These are phyloP conservation scores for Trichoderma polysporum DNA, from an alignment of 2,329 filamentous ascomycete genomes.

Conservation along the genomic window DNA sequence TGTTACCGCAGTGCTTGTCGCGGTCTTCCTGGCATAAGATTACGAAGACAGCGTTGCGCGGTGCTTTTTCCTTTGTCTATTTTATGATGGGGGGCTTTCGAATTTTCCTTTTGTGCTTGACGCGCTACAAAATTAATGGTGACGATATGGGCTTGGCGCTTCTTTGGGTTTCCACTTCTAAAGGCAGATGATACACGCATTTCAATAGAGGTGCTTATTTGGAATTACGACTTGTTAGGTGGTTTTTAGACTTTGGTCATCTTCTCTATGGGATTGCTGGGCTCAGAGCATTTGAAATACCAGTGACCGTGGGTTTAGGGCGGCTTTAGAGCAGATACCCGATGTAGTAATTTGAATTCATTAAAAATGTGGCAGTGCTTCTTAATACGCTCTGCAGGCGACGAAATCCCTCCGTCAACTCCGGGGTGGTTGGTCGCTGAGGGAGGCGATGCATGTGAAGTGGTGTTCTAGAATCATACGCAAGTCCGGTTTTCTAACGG, in stretches of 20 bases:
- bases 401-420: not conserved
- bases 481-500: not conserved
- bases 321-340: not conserved
- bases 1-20: slow-evolving; percentile 43
- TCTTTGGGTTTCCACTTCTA: not conserved
- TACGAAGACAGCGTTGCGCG: not conserved
- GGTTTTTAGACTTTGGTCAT: not conserved
- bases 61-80: not conserved
- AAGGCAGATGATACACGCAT: not conserved
- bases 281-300: not conserved
- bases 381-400: not conserved
- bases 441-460: not conserved
- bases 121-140: not conserved
- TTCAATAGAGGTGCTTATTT: not conserved
- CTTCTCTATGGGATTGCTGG: not conserved
- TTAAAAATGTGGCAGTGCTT: slow-evolving; percentile 5
- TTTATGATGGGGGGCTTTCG: not conserved
- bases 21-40: slow-evolving; percentile 44
- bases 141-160: slow-evolving; percentile 9
- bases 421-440: not conserved
- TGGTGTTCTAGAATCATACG: not conserved
- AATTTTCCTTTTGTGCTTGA: not conserved
- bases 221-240: not conserved
- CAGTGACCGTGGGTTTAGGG: not conserved
- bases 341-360: not conserved